Evolutionary conservation across 1,139 yeast species (phyloP), one percentile per base, ranked within the genome.

Genomic region (Suhomyces atakaporum): DNA sequence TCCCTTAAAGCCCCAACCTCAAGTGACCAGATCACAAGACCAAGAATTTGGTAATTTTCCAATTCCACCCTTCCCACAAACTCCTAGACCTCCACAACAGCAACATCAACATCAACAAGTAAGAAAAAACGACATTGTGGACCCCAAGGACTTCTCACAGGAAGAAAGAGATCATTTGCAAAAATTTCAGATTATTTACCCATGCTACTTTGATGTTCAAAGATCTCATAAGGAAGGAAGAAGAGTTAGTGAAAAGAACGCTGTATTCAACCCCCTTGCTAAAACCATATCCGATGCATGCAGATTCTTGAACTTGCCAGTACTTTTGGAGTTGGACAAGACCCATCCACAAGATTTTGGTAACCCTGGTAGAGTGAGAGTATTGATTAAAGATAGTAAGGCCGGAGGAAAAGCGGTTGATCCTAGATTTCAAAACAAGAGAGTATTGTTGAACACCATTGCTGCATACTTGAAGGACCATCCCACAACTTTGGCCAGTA

Each of bases 261-360:
- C 96, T 1, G 95, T 89, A 15, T 79, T 71, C 40, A 88, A 89
- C 60, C 98, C 98, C 2, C 66, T 90, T 43, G 97, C 96, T 2
- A 81, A 82, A 51, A 80, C 86, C 3, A 74, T 92, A 21, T 75
- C 85, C 22, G 95, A 87, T 60, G 86, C 77, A 22, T 76, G 75
- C 48, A 63, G 64, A 42, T 61, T 47, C 52, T 66, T 67, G 47
- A 54, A 76, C 48, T 56, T 81, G 38, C 84, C 84, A 2, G 70
- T 67, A 2, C 68, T 82, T 37, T 70, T 80, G 44, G 92, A 85
- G 61, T 80, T 92, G 45, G 88, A 84, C 44, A 92, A 89, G 63
- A 65, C 84, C 3, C 98, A 92, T 62, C 98, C 98, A 8, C 96
- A 89, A 58, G 98, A 92, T 63, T 92, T 85, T 75, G 96, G 97